These are phyloP conservation scores for Datura wrightii DNA, from an alignment of 257 asterid genomes.

Conservation along the genomic window DNA sequence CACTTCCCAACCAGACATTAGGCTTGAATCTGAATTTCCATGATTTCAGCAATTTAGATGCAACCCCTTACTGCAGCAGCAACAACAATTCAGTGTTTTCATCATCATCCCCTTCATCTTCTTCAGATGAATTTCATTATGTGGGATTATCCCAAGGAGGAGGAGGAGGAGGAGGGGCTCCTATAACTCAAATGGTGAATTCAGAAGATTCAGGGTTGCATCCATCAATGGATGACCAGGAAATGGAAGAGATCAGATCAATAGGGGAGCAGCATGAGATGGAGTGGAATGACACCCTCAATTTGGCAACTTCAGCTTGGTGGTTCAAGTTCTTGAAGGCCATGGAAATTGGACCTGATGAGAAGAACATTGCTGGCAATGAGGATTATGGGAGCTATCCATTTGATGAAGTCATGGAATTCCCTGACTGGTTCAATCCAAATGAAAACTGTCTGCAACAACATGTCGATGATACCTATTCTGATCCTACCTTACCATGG, in stretches of 20 bases:
- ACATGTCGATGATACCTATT: conserved; percentile 52
- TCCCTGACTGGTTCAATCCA: conserved; percentile 84
- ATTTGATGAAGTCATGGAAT: conserved; percentile 81
- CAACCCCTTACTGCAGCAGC: conserved; percentile 43
- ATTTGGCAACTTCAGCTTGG: conserved; percentile 83
- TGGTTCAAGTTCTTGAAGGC: conserved; percentile 85
- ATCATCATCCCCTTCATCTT: conserved; percentile 63
- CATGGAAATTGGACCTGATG: conserved; percentile 64
- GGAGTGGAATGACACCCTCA: conserved; percentile 92
- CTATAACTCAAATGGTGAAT: conserved; percentile 41
- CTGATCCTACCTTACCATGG: conserved; percentile 93
- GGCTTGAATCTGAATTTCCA: conserved; percentile 94
- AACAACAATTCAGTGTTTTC: conserved; percentile 60
- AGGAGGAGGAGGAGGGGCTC: conserved; percentile 30
- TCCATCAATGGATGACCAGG: conserved; percentile 82
- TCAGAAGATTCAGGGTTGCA: conserved; percentile 61
- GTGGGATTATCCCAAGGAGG: conserved; percentile 37
- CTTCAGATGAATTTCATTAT: conserved; percentile 63
- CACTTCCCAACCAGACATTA: conserved; percentile 84
- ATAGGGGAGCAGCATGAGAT: conserved; percentile 87
- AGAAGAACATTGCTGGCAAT: conserved; percentile 38
- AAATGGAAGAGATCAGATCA: conserved; percentile 91
- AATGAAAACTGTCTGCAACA: conserved; percentile 66
- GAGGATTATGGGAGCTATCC: conserved; percentile 53
- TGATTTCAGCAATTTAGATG: conserved; percentile 65